Evolutionary conservation across 495 filamentous ascomycete species (phyloP).

Genomic region (Talaromyces ruber): DNA sequence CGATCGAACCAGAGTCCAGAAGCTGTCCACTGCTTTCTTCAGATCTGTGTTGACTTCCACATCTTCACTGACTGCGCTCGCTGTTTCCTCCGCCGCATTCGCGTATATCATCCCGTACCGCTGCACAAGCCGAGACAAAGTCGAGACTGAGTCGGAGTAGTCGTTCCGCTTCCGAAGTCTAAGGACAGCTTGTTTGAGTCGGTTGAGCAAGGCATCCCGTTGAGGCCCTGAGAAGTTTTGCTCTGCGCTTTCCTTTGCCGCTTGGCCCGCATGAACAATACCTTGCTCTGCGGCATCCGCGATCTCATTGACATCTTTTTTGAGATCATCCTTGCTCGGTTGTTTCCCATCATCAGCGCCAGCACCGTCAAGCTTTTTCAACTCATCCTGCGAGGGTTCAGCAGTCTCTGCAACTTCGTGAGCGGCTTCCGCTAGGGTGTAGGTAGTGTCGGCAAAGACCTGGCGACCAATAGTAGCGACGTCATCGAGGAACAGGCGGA

Average conservation of each 20-base stretch:
- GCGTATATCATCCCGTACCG: conserved; percentile 73
- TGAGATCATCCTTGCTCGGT: conserved; percentile 51
- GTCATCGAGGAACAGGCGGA: conserved; percentile 80
- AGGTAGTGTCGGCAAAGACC: conserved; percentile 80
- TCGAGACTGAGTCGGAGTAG: conserved; percentile 79
- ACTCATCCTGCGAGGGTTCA: conserved; percentile 56
- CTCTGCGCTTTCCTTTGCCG: conserved; percentile 56
- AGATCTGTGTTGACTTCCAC: conserved; percentile 63
- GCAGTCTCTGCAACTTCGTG: conserved; percentile 62
- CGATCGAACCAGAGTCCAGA: conserved; percentile 67
- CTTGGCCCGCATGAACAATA: conserved; percentile 53
- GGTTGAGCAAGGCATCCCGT: conserved; percentile 60
- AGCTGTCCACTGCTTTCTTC: conserved; percentile 66
- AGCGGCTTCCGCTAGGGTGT: conserved; percentile 63
- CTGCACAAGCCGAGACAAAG: conserved; percentile 63
- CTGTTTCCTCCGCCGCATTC: conserved; percentile 54
- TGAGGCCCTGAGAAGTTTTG: conserved; percentile 57
- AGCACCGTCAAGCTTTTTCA: conserved; percentile 46
- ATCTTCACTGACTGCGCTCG: conserved; percentile 56
- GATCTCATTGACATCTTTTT: conserved; percentile 53
- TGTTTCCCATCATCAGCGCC: conserved; percentile 44
- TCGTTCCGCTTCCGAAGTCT: conserved; percentile 68
- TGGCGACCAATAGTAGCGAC: conserved; percentile 69
- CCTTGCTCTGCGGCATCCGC: conserved; percentile 55
- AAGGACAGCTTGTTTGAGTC: conserved; percentile 67